Percentiles rank a stretch among this genome's conserved stretches.
These are phyloP conservation scores for Rhizopogon parksii DNA, from an alignment of 1,284 basidiomycete genomes.

Conservation along the genomic window DNA sequence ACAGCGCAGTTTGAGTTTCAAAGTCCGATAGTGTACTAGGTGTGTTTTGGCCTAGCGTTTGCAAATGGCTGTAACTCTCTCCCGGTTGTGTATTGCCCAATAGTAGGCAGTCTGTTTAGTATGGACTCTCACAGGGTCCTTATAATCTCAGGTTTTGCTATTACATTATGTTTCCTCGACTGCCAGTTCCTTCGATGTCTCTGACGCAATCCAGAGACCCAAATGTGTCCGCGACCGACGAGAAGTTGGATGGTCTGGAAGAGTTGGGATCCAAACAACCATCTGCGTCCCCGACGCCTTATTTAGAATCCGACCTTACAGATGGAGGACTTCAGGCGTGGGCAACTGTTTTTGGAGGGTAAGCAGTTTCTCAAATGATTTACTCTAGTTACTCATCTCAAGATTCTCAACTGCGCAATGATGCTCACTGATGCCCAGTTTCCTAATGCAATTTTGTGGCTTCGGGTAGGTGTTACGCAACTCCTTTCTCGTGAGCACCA, in stretches of 20 bases:
- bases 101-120: not conserved
- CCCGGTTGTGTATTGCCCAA: too few relatives aligned
- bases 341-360: not conserved
- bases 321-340: not conserved
- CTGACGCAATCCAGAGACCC: not conserved
- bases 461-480: slow-evolving; percentile 21
- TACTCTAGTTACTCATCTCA: not conserved
- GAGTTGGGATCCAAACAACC: not conserved
- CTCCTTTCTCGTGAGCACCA: not conserved
- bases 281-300: not conserved
- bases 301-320: not conserved
- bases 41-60: too few relatives aligned
- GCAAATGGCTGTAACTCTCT: too few relatives aligned
- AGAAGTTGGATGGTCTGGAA: not conserved
- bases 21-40: too few relatives aligned
- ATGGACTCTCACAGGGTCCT: not conserved
- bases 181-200: not conserved
- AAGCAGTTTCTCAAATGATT: not conserved
- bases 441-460: slow-evolving; percentile 20
- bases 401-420: too few relatives aligned
- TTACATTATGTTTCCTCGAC: too few relatives aligned
- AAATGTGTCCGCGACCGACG: not conserved
- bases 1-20: too few relatives aligned
- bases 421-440: slow-evolving; percentile 8
- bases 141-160: not conserved